A percentile compares a stretch with the other conserved stretches of the same genome.
Evolutionary conservation across 768 basidiomycete genomes (phyloP).

Genomic region (Boletus coccyginus): DNA sequence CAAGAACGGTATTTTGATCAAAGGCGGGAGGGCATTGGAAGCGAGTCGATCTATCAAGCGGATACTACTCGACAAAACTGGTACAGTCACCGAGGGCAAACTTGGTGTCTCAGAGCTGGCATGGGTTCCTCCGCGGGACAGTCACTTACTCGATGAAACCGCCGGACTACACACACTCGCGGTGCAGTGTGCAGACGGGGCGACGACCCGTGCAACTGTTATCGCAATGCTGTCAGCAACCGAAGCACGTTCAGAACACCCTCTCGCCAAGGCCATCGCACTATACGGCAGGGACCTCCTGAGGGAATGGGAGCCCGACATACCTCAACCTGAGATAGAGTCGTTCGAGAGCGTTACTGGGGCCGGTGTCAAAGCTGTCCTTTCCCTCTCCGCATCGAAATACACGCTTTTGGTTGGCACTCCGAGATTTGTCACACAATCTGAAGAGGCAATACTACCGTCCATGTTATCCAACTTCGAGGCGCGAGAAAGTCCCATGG

Average conservation of each 20-base stretch:
- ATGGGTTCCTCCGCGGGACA: conserved; percentile 58
- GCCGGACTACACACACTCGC: conserved; percentile 12
- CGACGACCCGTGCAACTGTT: conserved; percentile 55
- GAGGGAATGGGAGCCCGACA: conserved; percentile 34
- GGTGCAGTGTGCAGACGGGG: conserved; percentile 53
- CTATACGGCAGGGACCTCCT: conserved; percentile 71
- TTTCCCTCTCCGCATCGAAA: conserved; percentile 51
- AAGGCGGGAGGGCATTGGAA: conserved; percentile 92
- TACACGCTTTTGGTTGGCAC: conserved; percentile 75
- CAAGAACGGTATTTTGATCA: conserved; percentile 96
- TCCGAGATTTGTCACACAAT: conserved; percentile 62
- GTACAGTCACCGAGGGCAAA: conserved; percentile 95
- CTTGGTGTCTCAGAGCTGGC: conserved; percentile 71
- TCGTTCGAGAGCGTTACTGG: conserved; percentile 89
- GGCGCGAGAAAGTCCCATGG: conserved; percentile 61
- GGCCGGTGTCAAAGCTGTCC: conserved; percentile 75
- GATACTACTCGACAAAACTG: conserved; percentile 95
- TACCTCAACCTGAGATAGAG: conserved; percentile 56
- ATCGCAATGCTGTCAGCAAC: conserved; percentile 82
- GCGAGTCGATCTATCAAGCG: conserved; percentile 79
- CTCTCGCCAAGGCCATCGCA: conserved; percentile 91
- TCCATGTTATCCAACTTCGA: conserved; percentile 63
- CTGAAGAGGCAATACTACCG: conserved; percentile 53
- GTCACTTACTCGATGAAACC: conserved; percentile 15
- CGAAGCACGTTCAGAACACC: conserved; percentile 93